Percentiles rank a stretch among this genome's conserved stretches.
Evolutionary conservation across 768 basidiomycete species (phyloP).

Genomic region (Rhodotorula diobovata): DNA sequence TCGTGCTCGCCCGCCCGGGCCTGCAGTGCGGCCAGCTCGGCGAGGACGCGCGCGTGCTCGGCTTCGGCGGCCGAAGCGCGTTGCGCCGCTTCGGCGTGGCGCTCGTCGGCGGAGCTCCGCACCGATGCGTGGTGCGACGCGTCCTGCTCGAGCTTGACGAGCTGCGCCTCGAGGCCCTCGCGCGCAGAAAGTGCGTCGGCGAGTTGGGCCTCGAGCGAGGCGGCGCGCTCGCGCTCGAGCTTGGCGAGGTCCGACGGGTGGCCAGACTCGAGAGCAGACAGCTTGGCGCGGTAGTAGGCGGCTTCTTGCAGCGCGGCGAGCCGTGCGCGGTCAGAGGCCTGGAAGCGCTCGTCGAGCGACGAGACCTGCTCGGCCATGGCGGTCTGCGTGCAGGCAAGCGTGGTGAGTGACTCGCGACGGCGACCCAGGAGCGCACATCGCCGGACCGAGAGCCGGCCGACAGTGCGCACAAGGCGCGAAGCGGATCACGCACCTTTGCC

Average conservation of each 20-base stretch:
- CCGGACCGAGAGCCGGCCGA: too few relatives aligned
- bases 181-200: constrained; percentile 61
- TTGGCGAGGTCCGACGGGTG: constrained; percentile 62
- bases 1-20: constrained; percentile 61
- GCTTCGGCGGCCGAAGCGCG: constrained; percentile 72
- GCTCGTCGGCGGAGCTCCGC: constrained; percentile 71
- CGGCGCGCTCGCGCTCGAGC: constrained; percentile 70
- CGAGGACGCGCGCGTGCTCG: constrained; percentile 58
- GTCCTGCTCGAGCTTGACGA: constrained; percentile 58
- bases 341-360: constrained; percentile 68
- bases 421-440: too few relatives aligned
- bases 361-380: constrained; percentile 51
- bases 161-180: constrained; percentile 62
- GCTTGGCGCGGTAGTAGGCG: constrained; percentile 89
- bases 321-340: constrained; percentile 72
- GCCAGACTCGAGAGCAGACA: constrained; percentile 74
- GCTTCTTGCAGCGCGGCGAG: constrained; percentile 82
- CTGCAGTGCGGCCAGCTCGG: constrained; percentile 67
- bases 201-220: constrained; percentile 69
- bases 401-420: too few relatives aligned
- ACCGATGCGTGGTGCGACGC: constrained; percentile 66
- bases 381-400: constrained; percentile 52
- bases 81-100: constrained; percentile 64
- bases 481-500: constrained; percentile 62
- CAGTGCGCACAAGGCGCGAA: not conserved